These are phyloP conservation scores for Leishmania major DNA, from an alignment of 208 protist species.

Conservation along the genomic window DNA sequence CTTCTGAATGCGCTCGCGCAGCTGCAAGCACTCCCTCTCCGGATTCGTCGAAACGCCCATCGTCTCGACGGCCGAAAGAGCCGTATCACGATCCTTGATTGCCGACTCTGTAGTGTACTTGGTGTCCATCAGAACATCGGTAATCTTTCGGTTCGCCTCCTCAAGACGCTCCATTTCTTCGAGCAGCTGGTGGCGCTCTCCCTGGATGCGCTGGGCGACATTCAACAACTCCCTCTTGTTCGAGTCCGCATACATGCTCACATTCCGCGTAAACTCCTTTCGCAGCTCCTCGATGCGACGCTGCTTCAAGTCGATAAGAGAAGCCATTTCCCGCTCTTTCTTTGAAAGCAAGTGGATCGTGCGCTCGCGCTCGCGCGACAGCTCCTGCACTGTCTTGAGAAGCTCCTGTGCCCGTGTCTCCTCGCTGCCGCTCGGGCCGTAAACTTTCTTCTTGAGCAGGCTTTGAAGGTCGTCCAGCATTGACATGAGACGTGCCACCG, in stretches of 20 bases:
- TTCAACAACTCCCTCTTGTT: conserved; percentile 51
- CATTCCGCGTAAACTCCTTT: conserved; percentile 57
- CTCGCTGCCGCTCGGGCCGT: conserved; percentile 37
- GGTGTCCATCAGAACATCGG: conserved; percentile 53
- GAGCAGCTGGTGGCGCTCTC: conserved; percentile 57
- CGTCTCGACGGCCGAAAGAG: conserved; percentile 48
- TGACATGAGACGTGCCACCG: conserved; percentile 66
- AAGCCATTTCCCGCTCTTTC: conserved; percentile 71
- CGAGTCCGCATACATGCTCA: conserved; percentile 40
- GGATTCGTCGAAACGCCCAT: conserved; percentile 42
- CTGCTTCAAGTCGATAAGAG: conserved; percentile 75
- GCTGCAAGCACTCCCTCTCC: conserved; percentile 58
- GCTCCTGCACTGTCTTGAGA: conserved; percentile 75
- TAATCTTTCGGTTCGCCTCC: conserved; percentile 56
- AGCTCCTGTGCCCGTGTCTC: conserved; percentile 68
- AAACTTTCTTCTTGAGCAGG: conserved; percentile 64
- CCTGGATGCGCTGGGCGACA: conserved; percentile 68
- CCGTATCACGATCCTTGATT: conserved; percentile 43
- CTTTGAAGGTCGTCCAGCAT: conserved; percentile 81
- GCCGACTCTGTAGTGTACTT: conserved; percentile 51
- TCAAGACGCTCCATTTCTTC: conserved; percentile 67
- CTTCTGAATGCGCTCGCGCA: conserved; percentile 65
- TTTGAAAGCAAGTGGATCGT: conserved; percentile 57
- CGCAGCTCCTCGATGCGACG: conserved; percentile 60
- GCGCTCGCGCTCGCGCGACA: conserved; percentile 74